Conservation (phyloP, 2,329 filamentous ascomycete genomes). For the Bipolaris cookei region DNA sequence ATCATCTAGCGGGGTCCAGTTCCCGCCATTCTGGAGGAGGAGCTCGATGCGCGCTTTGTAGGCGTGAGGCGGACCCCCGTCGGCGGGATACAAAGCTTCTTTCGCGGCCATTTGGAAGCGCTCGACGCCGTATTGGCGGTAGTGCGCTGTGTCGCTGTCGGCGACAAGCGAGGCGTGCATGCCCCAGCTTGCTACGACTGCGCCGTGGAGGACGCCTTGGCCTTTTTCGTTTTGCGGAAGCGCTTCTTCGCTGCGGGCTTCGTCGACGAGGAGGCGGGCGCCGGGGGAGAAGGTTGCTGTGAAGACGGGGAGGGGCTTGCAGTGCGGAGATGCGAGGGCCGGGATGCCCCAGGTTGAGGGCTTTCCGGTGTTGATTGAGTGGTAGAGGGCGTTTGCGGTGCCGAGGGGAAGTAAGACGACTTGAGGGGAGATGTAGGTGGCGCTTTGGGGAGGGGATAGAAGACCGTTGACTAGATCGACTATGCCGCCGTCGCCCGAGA, state of each 20-base stretch:
- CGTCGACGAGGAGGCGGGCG: conserved; percentile 51
- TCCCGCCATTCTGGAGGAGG: conserved; percentile 37
- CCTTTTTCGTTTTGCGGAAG: conserved; percentile 33
- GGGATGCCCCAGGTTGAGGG: conserved; percentile 53
- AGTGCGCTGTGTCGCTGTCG: conserved; percentile 84
- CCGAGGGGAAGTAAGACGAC: conserved; percentile 63
- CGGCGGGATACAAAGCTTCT: conserved; percentile 69
- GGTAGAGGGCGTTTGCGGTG: conserved; percentile 58
- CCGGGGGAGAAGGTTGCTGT: conserved; percentile 54
- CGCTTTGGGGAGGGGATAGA: conserved; percentile 37
- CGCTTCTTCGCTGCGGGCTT: conserved; percentile 53
- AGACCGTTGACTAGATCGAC: conserved; percentile 80
- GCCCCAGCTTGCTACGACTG: conserved; percentile 88
- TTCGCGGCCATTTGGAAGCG: conserved; percentile 86
- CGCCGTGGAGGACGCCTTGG: conserved; percentile 63
- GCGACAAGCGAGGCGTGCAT: conserved; percentile 88
- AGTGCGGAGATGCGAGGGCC: conserved; percentile 44
- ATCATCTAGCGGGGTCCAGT: conserved; percentile 49
- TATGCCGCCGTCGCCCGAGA: conserved; percentile 88
- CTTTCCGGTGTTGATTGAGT: conserved; percentile 50
- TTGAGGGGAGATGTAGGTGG: conserved; percentile 56
- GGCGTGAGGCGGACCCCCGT: conserved; percentile 60
- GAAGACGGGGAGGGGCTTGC: conserved; percentile 53
- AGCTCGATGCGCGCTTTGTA: conserved; percentile 63
- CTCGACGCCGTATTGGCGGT: conserved; percentile 76